A percentile compares a stretch with the other conserved stretches of the same genome.
Evolutionary conservation across 228 moss, liverwort and hornwort species (phyloP).

Genomic region (Sphagnum fallax): DNA sequence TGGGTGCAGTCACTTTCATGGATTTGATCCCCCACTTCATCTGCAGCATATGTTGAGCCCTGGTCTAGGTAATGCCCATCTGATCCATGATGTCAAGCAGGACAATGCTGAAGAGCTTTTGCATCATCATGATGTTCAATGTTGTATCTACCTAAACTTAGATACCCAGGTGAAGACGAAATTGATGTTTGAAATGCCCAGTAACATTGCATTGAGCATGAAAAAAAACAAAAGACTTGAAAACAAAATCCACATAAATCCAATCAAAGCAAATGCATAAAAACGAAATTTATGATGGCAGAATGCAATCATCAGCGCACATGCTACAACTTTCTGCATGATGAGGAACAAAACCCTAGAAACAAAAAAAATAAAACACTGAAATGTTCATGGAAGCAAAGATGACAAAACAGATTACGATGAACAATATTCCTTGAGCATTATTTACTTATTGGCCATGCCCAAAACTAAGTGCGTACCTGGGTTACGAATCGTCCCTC

Average conservation of each 20-base stretch:
- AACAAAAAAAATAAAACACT: not conserved
- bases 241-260: too few species aligned
- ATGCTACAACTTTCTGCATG: not conserved
- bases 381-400: not conserved
- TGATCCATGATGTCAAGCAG: too few species aligned
- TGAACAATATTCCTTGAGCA: not conserved
- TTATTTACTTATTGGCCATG: not conserved
- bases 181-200: too few species aligned
- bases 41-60: not conserved
- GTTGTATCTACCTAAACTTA: too few species aligned
- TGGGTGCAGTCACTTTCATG: not conserved
- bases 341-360: too few species aligned
- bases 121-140: too few species aligned
- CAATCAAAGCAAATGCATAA: too few species aligned
- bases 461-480: not conserved
- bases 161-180: too few species aligned
- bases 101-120: too few species aligned
- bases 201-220: too few species aligned
- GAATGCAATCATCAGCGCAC: not conserved
- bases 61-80: not conserved
- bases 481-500: constrained; percentile 9
- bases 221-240: too few species aligned
- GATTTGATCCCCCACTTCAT: not conserved
- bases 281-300: not conserved
- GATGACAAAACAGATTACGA: not conserved